Evolutionary conservation across 129 eudicot species (phyloP).

Genomic region (Chrysanthemum makinoi): DNA sequence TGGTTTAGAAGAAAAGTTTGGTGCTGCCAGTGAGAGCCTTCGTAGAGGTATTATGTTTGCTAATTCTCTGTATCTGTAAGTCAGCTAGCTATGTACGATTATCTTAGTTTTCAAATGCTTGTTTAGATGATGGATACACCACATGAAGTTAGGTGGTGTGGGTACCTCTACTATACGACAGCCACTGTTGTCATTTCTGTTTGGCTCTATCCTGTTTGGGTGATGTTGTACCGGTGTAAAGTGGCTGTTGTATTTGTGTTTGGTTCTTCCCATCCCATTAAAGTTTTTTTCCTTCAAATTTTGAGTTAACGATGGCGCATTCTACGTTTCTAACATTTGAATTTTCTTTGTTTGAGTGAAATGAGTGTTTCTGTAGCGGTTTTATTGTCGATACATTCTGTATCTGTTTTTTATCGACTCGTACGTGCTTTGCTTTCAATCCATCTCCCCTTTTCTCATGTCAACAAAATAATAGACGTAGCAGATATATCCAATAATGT

Average conservation of each 20-base stretch:
- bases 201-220: constrained; percentile 16
- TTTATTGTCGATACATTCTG: too few relatives aligned
- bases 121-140: constrained; percentile 19
- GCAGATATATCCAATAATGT: neutral
- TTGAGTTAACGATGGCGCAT: constrained; percentile 3
- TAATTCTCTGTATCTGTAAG: constrained; percentile 66
- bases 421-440: constrained; percentile 2
- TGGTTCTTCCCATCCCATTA: too few relatives aligned
- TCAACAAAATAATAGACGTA: neutral
- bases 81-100: neutral
- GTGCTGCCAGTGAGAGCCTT: constrained; percentile 83
- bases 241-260: constrained; percentile 10
- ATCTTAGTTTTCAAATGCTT: neutral
- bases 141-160: constrained; percentile 22
- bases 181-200: constrained; percentile 1
- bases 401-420: too few relatives aligned
- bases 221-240: constrained; percentile 18
- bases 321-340: too few relatives aligned
- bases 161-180: neutral
- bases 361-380: too few relatives aligned
- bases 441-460: too few relatives aligned
- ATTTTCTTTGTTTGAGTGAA: too few relatives aligned
- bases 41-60: constrained; percentile 96
- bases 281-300: neutral
- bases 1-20: constrained; percentile 70